These are phyloP conservation scores for Russula olivacea DNA, from an alignment of 768 basidiomycete genomes.

Conservation along the genomic window DNA sequence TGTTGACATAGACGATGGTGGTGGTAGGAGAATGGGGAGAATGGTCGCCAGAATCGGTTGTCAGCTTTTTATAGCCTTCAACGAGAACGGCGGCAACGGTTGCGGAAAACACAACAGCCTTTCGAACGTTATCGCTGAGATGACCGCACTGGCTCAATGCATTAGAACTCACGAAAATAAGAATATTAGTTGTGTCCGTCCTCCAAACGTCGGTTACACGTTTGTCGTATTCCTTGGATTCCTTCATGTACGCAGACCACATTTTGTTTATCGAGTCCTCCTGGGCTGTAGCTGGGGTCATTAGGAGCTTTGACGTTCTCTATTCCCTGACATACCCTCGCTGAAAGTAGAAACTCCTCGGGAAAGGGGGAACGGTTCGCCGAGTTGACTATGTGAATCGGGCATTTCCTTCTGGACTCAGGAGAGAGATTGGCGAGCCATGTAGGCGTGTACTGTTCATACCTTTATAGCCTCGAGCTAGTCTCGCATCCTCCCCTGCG, in stretches of 20 bases:
- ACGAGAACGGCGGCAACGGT: slow-evolving; percentile 24
- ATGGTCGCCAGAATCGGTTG: slow-evolving; percentile 5
- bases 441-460: background rate
- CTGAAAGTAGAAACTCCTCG: background rate
- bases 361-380: background rate
- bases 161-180: slow-evolving; percentile 21
- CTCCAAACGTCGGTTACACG: slow-evolving; percentile 15
- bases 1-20: slow-evolving; percentile 16
- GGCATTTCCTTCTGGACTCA: slow-evolving; percentile 3
- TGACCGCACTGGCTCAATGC: background rate
- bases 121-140: background rate
- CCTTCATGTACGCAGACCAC: slow-evolving; percentile 21
- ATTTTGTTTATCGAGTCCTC: slow-evolving; percentile 10
- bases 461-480: background rate
- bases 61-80: slow-evolving; percentile 23
- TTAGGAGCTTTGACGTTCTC: background rate
- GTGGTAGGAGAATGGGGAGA: background rate
- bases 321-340: background rate
- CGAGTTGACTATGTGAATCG: background rate
- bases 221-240: slow-evolving; percentile 14
- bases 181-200: slow-evolving; percentile 15
- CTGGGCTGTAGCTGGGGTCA: background rate
- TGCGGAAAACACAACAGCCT: slow-evolving; percentile 27
- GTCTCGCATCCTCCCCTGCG: background rate
- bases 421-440: background rate